phyloP scores from a whole-genome alignment of 805 yeast species.

The Blastobotrys attinorum region DNA sequence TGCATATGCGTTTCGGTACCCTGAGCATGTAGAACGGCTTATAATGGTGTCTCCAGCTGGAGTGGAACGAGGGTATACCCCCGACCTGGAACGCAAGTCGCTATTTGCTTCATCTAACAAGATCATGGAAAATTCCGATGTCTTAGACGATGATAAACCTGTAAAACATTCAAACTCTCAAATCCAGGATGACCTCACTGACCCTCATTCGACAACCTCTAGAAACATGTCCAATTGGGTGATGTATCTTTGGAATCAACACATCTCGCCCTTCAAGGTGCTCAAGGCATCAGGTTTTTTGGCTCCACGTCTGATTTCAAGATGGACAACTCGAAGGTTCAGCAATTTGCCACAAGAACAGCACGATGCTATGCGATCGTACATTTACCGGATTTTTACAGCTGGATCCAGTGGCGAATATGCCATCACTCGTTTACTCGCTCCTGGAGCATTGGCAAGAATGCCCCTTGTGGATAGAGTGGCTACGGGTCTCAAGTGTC shows the following conservation, averaged over 20 bases:
- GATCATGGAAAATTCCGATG: neutral
- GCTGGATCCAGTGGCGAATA: conserved; percentile 89
- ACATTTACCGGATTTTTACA: conserved; percentile 75
- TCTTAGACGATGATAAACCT: conserved; percentile 1
- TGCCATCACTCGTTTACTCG: conserved; percentile 68
- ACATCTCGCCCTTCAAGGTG: conserved; percentile 74
- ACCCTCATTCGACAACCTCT: conserved; percentile 4
- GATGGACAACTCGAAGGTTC: conserved; percentile 81
- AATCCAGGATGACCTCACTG: conserved; percentile 6
- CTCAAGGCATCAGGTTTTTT: conserved; percentile 67
- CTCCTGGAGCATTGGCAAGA: conserved; percentile 88
- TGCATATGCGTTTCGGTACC: conserved; percentile 54
- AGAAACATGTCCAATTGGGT: conserved; percentile 60
- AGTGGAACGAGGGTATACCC: conserved; percentile 34
- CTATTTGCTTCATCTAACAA: conserved; percentile 3
- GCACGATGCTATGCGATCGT: conserved; percentile 54
- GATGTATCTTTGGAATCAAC: conserved; percentile 70
- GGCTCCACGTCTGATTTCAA: conserved; percentile 80
- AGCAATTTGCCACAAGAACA: conserved; percentile 42
- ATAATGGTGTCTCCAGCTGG: conserved; percentile 91
- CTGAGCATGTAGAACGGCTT: conserved; percentile 55
- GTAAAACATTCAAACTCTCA: conserved; percentile 1
- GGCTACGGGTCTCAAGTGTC: conserved; percentile 40
- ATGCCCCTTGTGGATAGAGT: conserved; percentile 54
- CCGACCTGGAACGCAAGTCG: conserved; percentile 9